Evolutionary conservation across 129 eudicot species (phyloP).

Genomic region (Deinandra increscens): DNA sequence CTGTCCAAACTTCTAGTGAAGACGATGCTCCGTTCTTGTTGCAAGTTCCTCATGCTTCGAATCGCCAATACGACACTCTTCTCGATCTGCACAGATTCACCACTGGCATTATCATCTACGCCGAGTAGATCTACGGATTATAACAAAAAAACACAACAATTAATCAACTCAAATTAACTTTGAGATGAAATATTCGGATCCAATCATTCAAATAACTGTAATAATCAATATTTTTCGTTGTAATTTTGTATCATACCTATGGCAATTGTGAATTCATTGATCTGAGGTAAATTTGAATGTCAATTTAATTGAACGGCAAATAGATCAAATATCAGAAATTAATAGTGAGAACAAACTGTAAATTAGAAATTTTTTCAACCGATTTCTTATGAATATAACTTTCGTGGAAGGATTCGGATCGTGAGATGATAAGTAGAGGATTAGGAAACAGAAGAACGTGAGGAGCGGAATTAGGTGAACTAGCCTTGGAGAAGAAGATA

Average conservation of each 20-base stretch:
- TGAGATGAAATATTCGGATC: neutral
- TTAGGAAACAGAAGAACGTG: slow-evolving; percentile 36
- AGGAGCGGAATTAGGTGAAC: slow-evolving; percentile 43
- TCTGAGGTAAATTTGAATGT: slow-evolving; percentile 29
- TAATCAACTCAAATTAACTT: neutral
- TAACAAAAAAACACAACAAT: neutral
- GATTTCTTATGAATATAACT: slow-evolving; percentile 16
- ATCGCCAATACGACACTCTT: slow-evolving; percentile 23
- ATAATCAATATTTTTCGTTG: neutral
- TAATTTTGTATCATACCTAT: slow-evolving; percentile 30
- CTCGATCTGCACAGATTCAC: slow-evolving; percentile 27
- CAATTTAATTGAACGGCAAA: neutral
- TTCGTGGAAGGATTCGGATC: slow-evolving; percentile 37
- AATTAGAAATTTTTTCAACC: neutral
- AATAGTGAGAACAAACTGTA: neutral
- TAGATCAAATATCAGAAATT: neutral
- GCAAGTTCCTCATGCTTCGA: slow-evolving; percentile 31
- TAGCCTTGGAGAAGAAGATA: slow-evolving; percentile 22
- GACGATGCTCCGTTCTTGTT: slow-evolving; percentile 26
- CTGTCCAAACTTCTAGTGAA: slow-evolving; percentile 34
- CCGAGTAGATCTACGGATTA: slow-evolving; percentile 14
- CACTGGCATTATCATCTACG: slow-evolving; percentile 23
- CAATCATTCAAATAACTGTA: neutral
- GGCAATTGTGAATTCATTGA: slow-evolving; percentile 21
- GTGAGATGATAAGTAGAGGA: slow-evolving; percentile 38